A percentile compares a stretch with the other conserved stretches of the same genome.
Evolutionary conservation across 179 eudicot genomes (phyloP).

Genomic region (Beta macrorhiza): DNA sequence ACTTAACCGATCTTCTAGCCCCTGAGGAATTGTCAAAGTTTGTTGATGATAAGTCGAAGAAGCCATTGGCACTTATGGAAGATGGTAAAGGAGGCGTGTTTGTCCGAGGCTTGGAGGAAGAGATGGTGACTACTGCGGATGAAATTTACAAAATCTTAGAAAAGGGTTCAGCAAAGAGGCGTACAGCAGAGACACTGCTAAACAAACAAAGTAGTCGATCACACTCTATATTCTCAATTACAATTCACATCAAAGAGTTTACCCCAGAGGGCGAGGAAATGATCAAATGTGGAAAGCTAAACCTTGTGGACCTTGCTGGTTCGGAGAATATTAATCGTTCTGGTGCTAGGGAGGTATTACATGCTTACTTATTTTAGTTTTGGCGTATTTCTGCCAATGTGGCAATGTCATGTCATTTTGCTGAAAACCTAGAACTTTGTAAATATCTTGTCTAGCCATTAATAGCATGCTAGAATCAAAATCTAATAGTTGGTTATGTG

Average conservation of each 20-base stretch:
- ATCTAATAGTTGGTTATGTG: slow-evolving; percentile 13
- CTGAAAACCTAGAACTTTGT: background rate
- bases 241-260: slow-evolving; percentile 87
- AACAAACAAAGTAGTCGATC: slow-evolving; percentile 99
- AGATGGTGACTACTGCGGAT: slow-evolving; percentile 74
- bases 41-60: slow-evolving; percentile 81
- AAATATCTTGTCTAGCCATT: background rate
- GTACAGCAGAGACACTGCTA: slow-evolving; percentile 90
- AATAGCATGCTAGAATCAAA: background rate
- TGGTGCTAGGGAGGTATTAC: slow-evolving; percentile 87
- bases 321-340: slow-evolving; percentile 94
- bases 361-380: background rate
- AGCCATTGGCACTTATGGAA: slow-evolving; percentile 94
- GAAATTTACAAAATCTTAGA: slow-evolving; percentile 91
- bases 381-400: no score
- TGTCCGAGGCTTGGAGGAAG: slow-evolving; percentile 93
- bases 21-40: slow-evolving; percentile 69
- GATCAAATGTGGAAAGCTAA: slow-evolving; percentile 92
- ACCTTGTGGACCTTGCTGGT: slow-evolving; percentile 99
- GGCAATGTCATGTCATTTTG: background rate
- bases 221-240: slow-evolving; percentile 92
- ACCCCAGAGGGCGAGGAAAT: slow-evolving; percentile 96
- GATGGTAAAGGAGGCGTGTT: slow-evolving; percentile 96
- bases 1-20: slow-evolving; percentile 87
- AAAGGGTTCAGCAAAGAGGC: slow-evolving; percentile 89